These are phyloP conservation scores for Cynanchum wilfordii DNA, from an alignment of 257 asterid genomes.

Conservation along the genomic window DNA sequence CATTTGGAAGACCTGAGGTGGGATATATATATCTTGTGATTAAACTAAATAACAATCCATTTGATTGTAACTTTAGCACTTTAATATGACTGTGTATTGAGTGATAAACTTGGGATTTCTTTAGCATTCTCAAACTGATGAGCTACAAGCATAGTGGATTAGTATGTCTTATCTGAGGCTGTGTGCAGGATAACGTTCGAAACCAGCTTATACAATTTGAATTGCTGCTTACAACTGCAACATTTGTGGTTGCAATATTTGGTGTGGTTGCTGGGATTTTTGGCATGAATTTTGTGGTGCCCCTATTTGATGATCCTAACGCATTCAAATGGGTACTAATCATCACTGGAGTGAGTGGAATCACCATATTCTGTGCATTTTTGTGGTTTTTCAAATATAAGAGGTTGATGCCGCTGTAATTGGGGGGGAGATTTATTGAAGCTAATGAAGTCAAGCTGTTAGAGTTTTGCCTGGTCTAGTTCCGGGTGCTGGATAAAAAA, in stretches of 20 bases:
- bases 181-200: conserved; percentile 89
- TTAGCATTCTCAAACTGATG: background rate
- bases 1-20: background rate
- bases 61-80: background rate
- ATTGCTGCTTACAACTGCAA: conserved; percentile 81
- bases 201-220: conserved; percentile 98
- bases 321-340: conserved; percentile 92
- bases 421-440: conserved; percentile 8
- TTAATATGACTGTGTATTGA: background rate
- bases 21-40: background rate
- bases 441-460: conserved; percentile 10
- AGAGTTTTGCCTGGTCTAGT: background rate
- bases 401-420: conserved; percentile 89
- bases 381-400: conserved; percentile 75
- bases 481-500: background rate
- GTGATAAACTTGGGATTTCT: background rate
- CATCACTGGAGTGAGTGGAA: conserved; percentile 72
- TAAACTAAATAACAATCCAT: background rate
- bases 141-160: background rate
- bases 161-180: background rate
- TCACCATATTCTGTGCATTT: conserved; percentile 54
- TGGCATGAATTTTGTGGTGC: conserved; percentile 78
- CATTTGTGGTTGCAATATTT: conserved; percentile 88
- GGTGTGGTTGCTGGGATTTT: conserved; percentile 97
- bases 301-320: conserved; percentile 52